Evolutionary conservation across 352 stramenopile species (phyloP), one percentile per base, ranked within the genome.

Genomic region (Pythium rishiriense): DNA sequence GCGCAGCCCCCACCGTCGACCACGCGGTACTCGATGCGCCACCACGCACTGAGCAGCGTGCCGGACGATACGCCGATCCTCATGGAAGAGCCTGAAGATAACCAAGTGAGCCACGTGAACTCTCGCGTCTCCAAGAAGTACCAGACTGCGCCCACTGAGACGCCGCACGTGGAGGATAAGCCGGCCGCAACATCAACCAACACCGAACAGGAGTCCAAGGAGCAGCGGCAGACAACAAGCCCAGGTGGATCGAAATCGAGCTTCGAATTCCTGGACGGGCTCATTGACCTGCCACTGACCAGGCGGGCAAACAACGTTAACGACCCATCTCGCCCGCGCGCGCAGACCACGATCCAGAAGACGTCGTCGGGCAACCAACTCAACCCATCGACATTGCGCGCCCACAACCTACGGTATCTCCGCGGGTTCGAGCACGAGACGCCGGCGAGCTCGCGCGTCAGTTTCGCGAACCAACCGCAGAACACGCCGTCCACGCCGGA

Each of bases 51-150:
- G 8, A 58, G 42, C 31, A 66, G 58, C 19, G 58, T 66, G 2
- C 37, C 50, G 17, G 60, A 67, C 42, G 62, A 59, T 6, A 56
- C 54, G 5, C 54, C 54, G 0, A 55, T 61, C 17, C 35, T 69
- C 24, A 69, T 69, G 48, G 62, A 69, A 43, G 62, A 69, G 54
- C 62, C 62, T 3, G 54, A 69, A 4, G 24, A 29, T 15, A 61
- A 69, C 55, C 62, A 69, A 56, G 55, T 69, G 15, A 64, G 62
- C 29, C 54, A 69, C 21, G 46, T 49, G n/a, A 62, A 62, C 43
- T 28, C 24, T 17, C 52, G 50, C 5, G 43, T 22, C 48, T 62
- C 42, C 4, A 49, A 19, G n/a, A 57, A 57, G 17, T 42, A 43
- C 7, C 37, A 43, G 12, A 1, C 37, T 4, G 14, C 37, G 14